These are phyloP conservation scores for Chlamydomonas eustigma DNA, from an alignment of 139 green algal genomes.

Conservation along the genomic window DNA sequence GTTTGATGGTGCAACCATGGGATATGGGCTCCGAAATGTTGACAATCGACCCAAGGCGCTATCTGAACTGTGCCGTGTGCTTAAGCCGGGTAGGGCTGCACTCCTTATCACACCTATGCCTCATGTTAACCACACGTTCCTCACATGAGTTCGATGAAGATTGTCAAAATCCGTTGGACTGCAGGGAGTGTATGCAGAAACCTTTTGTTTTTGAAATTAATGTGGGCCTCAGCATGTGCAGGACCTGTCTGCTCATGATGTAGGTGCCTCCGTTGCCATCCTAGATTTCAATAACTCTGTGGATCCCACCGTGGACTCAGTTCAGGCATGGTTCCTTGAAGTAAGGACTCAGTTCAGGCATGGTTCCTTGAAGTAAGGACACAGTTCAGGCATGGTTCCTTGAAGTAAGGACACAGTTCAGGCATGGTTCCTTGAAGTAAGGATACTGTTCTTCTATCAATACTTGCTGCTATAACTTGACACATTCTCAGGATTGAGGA, in stretches of 20 bases:
- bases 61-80: slow-evolving; percentile 82
- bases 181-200: too few species aligned
- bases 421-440: too few species aligned
- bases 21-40: slow-evolving; percentile 95
- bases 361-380: too few species aligned
- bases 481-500: too few species aligned
- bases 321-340: slow-evolving; percentile 27
- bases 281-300: slow-evolving; percentile 96
- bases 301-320: slow-evolving; percentile 51
- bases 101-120: too few species aligned
- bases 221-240: background rate
- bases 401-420: too few species aligned
- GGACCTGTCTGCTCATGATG: background rate
- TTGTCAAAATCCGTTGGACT: too few species aligned
- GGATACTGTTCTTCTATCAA: background rate
- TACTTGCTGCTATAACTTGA: too few species aligned
- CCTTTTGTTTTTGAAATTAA: background rate
- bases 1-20: slow-evolving; percentile 93
- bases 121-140: too few species aligned
- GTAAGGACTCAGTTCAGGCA: background rate
- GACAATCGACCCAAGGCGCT: slow-evolving; percentile 38
- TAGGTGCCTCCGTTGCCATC: slow-evolving; percentile 66
- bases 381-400: too few species aligned
- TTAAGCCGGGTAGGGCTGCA: slow-evolving; percentile 54
- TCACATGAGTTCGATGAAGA: too few species aligned